Evolutionary conservation across 2,329 filamentous ascomycete genomes (phyloP).

Genomic region (Xylogone sp.): DNA sequence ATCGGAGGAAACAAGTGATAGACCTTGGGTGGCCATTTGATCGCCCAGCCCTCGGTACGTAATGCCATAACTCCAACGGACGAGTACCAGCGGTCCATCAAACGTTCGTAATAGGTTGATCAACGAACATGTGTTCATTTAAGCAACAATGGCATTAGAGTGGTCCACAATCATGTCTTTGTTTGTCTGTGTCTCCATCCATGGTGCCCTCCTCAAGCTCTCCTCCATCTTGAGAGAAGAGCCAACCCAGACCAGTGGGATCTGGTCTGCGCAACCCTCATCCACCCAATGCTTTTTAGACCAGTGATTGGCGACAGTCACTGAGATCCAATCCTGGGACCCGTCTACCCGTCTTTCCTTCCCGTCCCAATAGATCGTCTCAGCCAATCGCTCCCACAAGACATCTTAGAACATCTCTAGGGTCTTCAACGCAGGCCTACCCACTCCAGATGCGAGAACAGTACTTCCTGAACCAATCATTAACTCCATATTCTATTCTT

Average conservation of each 20-base stretch:
- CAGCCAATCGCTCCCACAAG: too few relatives aligned
- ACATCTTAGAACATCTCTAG: not conserved
- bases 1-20: not conserved
- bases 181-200: too few relatives aligned
- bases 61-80: too few relatives aligned
- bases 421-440: not conserved
- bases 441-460: not conserved
- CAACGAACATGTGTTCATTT: not conserved
- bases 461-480: not conserved
- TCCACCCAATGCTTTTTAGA: not conserved
- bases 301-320: not conserved
- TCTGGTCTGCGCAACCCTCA: not conserved
- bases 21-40: not conserved
- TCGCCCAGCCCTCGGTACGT: too few relatives aligned
- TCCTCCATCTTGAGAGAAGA: not conserved
- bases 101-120: too few relatives aligned
- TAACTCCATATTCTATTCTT: not conserved
- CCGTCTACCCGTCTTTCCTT: not conserved
- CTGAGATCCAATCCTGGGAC: too few relatives aligned
- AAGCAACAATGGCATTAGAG: not conserved
- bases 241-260: not conserved
- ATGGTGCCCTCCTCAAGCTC: too few relatives aligned
- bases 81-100: too few relatives aligned
- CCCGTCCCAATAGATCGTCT: not conserved
- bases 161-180: too few relatives aligned